Evolutionary conservation across 768 basidiomycete genomes (phyloP).

Genomic region (Boletus vinaceobasis): DNA sequence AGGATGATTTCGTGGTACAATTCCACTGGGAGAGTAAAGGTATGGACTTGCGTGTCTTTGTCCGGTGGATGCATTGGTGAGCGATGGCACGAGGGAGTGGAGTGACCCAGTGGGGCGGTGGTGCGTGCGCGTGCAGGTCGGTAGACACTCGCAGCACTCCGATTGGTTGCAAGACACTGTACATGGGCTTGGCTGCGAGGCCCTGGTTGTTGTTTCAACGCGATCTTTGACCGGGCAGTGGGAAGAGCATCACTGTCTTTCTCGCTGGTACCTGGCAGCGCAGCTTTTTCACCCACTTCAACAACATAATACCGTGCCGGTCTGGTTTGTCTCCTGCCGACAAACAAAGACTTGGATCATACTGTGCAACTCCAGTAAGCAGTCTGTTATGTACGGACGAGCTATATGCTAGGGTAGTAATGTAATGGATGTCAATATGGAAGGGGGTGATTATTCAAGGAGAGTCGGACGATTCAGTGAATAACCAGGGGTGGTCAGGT

Average conservation of each 20-base stretch:
- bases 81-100: background rate
- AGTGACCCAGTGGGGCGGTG: no score
- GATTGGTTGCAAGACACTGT: background rate
- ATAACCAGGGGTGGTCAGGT: slow-evolving; percentile 11
- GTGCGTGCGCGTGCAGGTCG: no score
- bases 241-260: no score
- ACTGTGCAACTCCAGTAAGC: no score
- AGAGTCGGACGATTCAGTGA: slow-evolving; percentile 6
- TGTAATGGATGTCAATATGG: background rate
- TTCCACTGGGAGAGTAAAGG: slow-evolving; percentile 16
- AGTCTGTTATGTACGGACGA: background rate
- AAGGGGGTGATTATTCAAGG: background rate
- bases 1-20: slow-evolving; percentile 11
- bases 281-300: no score
- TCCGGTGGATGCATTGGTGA: background rate
- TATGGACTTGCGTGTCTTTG: background rate
- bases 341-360: no score
- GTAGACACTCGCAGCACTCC: no score
- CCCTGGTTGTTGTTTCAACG: no score
- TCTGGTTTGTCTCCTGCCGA: no score
- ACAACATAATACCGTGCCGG: background rate
- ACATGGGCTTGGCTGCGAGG: no score
- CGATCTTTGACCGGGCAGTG: no score
- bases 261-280: no score
- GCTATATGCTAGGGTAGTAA: background rate